Evolutionary conservation across 2,329 filamentous ascomycete species (phyloP).

Genomic region (Ophiostoma perfectum): DNA sequence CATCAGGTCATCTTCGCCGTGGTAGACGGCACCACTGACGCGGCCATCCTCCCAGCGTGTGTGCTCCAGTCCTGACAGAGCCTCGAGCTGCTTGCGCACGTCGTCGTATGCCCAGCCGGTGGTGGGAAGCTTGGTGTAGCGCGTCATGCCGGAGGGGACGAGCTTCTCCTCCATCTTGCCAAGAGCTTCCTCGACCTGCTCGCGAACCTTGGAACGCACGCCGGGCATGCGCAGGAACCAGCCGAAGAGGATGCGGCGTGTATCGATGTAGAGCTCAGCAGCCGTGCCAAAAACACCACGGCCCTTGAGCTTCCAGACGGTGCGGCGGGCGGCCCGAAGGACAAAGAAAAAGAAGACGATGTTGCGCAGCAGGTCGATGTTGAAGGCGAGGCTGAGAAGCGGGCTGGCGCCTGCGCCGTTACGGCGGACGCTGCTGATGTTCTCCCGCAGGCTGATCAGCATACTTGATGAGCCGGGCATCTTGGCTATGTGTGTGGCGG

Average conservation of each 20-base stretch:
- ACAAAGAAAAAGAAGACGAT: conserved; percentile 85
- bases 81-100: conserved; percentile 71
- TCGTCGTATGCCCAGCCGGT: conserved; percentile 77
- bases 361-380: conserved; percentile 73
- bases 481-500: conserved; percentile 25
- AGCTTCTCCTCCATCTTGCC: conserved; percentile 79
- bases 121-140: conserved; percentile 71
- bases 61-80: conserved; percentile 80
- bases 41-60: conserved; percentile 94
- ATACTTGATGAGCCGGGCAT: conserved; percentile 66
- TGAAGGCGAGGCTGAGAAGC: conserved; percentile 48
- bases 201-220: conserved; percentile 77
- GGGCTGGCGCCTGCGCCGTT: conserved; percentile 46
- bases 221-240: conserved; percentile 82
- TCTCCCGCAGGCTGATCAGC: conserved; percentile 64
- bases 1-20: conserved; percentile 77
- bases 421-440: conserved; percentile 57
- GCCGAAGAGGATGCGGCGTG: conserved; percentile 71
- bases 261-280: conserved; percentile 64
- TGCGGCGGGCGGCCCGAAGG: conserved; percentile 72
- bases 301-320: conserved; percentile 79
- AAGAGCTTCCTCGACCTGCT: conserved; percentile 75
- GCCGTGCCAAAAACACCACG: conserved; percentile 79
- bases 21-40: conserved; percentile 93
- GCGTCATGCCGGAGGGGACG: conserved; percentile 60